Evolutionary conservation across 1,284 basidiomycete genomes (phyloP).

Genomic region (Uromyces viciae-fabae): DNA sequence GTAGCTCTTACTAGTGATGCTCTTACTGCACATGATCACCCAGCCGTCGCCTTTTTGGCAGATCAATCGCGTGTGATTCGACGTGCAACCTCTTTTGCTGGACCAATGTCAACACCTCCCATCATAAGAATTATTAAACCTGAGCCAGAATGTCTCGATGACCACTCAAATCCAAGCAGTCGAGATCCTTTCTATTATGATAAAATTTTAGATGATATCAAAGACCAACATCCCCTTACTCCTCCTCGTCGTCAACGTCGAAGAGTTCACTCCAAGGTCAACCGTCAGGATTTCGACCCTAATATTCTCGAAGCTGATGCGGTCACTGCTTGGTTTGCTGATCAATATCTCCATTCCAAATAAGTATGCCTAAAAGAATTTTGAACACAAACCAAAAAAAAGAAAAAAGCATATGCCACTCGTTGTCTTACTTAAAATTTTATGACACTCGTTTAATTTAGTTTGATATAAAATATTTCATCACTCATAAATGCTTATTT

Average conservation of each 20-base stretch:
- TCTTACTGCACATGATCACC: slow-evolving; percentile 36
- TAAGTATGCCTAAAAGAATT: not conserved
- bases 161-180: slow-evolving; percentile 44
- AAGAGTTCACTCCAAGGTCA: not conserved
- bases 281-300: not conserved
- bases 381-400: not conserved
- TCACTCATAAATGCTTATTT: too few species aligned
- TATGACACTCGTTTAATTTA: too few species aligned
- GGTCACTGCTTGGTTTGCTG: slow-evolving; percentile 43
- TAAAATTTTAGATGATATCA: slow-evolving; percentile 22
- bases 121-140: slow-evolving; percentile 41
- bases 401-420: too few species aligned
- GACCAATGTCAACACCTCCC: not conserved
- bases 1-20: slow-evolving; percentile 21
- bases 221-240: not conserved
- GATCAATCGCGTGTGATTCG: not conserved
- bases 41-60: slow-evolving; percentile 19
- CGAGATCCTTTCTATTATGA: slow-evolving; percentile 45
- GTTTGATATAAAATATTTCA: too few species aligned
- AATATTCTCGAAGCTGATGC: not conserved
- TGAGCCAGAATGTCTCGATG: slow-evolving; percentile 42
- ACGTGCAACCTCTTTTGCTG: slow-evolving; percentile 20
- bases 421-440: too few species aligned
- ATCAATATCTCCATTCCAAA: slow-evolving; percentile 10
- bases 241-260: not conserved